Evolutionary conservation across 1,139 yeast species (phyloP), one percentile per base, ranked within the genome.

Genomic region (Hansenula anomala): DNA sequence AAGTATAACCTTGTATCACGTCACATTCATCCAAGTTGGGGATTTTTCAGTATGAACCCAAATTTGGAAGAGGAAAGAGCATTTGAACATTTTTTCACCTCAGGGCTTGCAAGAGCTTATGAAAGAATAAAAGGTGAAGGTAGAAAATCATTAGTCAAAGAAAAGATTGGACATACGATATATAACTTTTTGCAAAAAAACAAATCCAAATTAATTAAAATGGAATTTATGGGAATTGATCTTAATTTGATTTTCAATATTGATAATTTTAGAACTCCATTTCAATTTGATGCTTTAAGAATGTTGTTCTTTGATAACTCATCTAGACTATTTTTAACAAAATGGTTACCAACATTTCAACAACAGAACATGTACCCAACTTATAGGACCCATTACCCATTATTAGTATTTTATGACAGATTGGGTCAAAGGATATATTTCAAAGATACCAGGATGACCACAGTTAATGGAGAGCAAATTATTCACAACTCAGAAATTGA

Each of bases 241-340:
- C 20, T 51, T 13, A 39, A 43, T 11, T 37, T 57, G 19, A 37
- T 56, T 2, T 49, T 55, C 32, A 41, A 43, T 29, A 11, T 14
- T 3, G 16, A 5, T 8, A 20, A 33, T 2, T 16, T 19, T 9
- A 34, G 30, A 11, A 16, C 23, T 4, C 38, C 40, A 10, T 26
- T 38, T 6, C 35, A 25, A 0, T 50, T 59, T 31, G 52, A 55
- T 2, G 23, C 30, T 8, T 41, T 60, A 25, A 47, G 49, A 24
- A 18, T 58, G 13, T 40, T 59, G 10, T 29, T 54, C 10, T 36
- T 59, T 30, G 63, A 60, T 39, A 53, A 48, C 28, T 38, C 44
- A 3, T 54, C 63, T 1, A 36, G 48, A 4, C 22, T 43, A 3
- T 43, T 47, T 15, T 30, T 49, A 30, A 10, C 19, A 7, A 24